Conservation (phyloP, 495 filamentous ascomycete genomes). For the Thozetella sp. region DNA sequence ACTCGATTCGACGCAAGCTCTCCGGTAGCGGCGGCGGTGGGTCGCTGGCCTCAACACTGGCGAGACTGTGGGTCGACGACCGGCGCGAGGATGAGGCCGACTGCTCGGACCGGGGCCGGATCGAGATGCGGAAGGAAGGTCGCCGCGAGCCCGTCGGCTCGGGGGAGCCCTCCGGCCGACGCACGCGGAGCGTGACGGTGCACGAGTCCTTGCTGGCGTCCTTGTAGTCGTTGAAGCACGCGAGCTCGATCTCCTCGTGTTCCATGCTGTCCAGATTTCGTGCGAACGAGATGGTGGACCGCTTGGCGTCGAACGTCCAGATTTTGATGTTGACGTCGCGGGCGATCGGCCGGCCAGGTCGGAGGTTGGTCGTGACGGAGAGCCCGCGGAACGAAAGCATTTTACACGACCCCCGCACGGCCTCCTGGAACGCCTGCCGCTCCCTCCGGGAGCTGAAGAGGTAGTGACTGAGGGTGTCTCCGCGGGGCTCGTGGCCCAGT, state of each 20-base stretch:
- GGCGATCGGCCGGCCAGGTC: background rate
- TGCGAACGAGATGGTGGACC: background rate
- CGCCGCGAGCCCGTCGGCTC: background rate
- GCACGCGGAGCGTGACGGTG: background rate
- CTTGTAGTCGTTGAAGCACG: background rate
- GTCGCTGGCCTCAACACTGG: background rate
- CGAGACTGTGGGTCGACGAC: background rate
- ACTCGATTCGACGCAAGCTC: background rate
- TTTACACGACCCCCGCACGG: background rate
- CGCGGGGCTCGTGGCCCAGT: background rate
- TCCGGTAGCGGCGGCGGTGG: background rate
- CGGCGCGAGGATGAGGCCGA: background rate
- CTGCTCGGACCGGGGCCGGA: background rate
- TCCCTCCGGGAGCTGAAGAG: background rate
- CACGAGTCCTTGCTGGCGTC: background rate
- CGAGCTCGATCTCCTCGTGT: background rate
- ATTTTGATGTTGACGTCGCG: slow-evolving; percentile 1
- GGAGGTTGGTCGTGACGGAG: background rate
- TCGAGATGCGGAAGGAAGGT: background rate
- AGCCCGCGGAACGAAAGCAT: background rate
- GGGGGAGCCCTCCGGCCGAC: background rate
- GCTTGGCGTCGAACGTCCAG: background rate
- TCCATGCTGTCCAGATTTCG: background rate
- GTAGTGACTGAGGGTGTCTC: background rate
- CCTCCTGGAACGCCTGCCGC: background rate